These are phyloP conservation scores for Atkinsonella hypoxylon DNA, from an alignment of 2,329 filamentous ascomycete genomes.

Conservation along the genomic window DNA sequence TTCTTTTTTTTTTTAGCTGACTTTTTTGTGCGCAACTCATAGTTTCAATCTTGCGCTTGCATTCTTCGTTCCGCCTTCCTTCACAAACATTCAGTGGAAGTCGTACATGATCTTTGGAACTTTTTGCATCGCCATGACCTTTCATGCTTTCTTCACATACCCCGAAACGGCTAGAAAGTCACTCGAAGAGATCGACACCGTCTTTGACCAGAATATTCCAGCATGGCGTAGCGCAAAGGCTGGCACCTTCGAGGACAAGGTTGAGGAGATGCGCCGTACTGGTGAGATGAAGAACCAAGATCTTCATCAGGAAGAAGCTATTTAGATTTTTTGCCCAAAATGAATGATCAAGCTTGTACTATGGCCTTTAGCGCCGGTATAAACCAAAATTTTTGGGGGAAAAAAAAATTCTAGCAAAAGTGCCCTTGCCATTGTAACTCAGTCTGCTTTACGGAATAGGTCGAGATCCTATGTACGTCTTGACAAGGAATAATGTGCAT, in stretches of 20 bases:
- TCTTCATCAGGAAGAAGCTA: background rate
- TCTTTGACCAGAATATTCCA: background rate
- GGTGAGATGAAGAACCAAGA: background rate
- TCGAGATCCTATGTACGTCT: too few species aligned
- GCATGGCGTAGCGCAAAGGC: background rate
- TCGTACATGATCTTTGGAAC: conserved; percentile 23
- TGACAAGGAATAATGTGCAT: too few species aligned
- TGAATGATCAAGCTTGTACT: too few species aligned
- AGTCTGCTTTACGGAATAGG: too few species aligned
- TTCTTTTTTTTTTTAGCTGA: background rate
- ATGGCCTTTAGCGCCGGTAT: background rate
- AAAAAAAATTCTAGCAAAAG: too few species aligned
- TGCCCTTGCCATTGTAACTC: too few species aligned
- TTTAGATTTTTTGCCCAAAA: too few species aligned
- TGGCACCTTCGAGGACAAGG: background rate
- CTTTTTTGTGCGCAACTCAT: background rate
- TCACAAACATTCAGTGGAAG: conserved; percentile 32
- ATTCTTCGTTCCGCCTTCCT: conserved; percentile 24
- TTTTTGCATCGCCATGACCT: conserved; percentile 27
- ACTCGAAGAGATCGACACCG: background rate
- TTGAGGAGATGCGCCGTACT: background rate
- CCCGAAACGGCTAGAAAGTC: conserved; percentile 35
- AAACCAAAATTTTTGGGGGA: too few species aligned
- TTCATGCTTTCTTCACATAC: conserved; percentile 38
- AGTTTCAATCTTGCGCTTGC: conserved; percentile 25